Conservation (phyloP, 1,284 basidiomycete species). For the Trichosporon sp. region DNA sequence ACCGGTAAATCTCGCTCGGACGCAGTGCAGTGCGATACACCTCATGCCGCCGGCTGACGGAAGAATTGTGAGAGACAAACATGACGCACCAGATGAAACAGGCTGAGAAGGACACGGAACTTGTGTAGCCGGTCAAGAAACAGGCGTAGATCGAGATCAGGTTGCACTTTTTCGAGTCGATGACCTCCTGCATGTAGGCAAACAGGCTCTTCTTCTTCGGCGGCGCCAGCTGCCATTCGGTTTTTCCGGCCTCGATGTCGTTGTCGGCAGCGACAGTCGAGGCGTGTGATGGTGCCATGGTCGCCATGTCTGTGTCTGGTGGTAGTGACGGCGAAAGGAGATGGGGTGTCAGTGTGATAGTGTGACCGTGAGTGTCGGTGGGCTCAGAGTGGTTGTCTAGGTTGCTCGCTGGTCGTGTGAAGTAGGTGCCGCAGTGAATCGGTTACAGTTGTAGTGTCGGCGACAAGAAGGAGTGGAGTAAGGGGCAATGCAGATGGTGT, state of each 20-base stretch:
- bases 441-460: not conserved
- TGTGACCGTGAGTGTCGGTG: not conserved
- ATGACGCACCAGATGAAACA: constrained; percentile 10
- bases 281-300: not conserved
- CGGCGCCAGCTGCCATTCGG: not conserved
- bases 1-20: not conserved
- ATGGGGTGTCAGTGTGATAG: not conserved
- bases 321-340: not conserved
- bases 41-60: not conserved
- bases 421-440: not conserved
- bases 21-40: not conserved
- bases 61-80: not conserved
- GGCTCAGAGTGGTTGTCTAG: not conserved
- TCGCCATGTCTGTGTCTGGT: not conserved
- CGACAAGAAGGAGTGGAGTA: not conserved
- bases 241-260: constrained; percentile 10
- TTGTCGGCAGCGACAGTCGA: constrained; percentile 2
- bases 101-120: constrained; percentile 62
- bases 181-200: not conserved
- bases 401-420: not conserved
- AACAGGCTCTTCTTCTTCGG: not conserved
- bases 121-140: constrained; percentile 82
- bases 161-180: constrained; percentile 59
- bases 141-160: constrained; percentile 66
- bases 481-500: not conserved